Conservation (phyloP, 441 rosid genomes). For the Populus tomentosa region DNA sequence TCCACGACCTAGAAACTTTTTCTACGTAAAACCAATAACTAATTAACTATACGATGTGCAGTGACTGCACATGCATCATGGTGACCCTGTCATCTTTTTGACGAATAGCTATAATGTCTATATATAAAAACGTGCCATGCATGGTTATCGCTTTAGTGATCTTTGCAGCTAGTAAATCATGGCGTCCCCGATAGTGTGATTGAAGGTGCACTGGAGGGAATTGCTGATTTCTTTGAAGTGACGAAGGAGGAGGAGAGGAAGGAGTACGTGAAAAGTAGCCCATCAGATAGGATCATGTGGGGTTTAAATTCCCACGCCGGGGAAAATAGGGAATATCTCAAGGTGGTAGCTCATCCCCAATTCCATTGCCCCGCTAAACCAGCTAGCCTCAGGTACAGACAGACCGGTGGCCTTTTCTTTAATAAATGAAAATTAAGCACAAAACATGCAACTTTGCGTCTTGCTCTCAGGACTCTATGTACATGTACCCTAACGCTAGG, state of each 20-base stretch:
- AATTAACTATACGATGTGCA: too few species aligned
- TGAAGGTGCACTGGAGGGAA: constrained; percentile 21
- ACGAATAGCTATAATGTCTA: not conserved
- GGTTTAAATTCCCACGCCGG: constrained; percentile 16
- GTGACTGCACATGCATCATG: too few species aligned
- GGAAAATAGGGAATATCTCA: constrained; percentile 29
- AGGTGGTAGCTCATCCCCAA: constrained; percentile 23
- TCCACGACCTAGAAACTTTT: too few species aligned
- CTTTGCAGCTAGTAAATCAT: constrained; percentile 30
- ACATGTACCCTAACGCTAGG: not conserved
- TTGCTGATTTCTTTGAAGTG: constrained; percentile 20
- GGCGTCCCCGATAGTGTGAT: constrained; percentile 23
- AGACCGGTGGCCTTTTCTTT: too few species aligned
- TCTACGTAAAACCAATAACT: not conserved
- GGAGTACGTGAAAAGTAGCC: constrained; percentile 10
- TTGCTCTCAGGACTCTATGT: not conserved
- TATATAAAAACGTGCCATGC: not conserved
- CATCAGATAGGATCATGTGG: constrained; percentile 22
- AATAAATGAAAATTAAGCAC: too few species aligned
- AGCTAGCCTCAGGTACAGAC: constrained; percentile 11
- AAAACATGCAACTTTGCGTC: too few species aligned
- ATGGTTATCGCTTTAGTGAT: not conserved
- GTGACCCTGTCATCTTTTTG: too few species aligned
- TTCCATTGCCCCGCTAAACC: constrained; percentile 26
- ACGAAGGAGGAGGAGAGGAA: constrained; percentile 14